These are phyloP conservation scores for Suillus occidentalis DNA, from an alignment of 768 basidiomycete genomes.

Conservation along the genomic window DNA sequence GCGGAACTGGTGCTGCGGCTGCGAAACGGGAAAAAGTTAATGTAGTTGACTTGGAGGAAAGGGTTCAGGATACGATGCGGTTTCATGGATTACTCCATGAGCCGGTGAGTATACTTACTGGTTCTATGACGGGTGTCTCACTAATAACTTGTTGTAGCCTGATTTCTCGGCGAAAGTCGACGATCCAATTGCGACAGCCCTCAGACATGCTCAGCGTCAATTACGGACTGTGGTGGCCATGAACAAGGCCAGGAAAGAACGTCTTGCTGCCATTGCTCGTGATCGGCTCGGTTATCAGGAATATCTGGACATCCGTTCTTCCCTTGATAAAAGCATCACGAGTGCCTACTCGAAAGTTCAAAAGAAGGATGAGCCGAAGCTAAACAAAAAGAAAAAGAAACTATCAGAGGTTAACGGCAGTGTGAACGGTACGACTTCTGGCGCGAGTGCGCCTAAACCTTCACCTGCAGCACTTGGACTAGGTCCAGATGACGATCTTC, in stretches of 20 bases:
- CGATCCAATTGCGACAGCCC: conserved; percentile 89
- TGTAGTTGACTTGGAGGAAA: conserved; percentile 75
- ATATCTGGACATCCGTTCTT: conserved; percentile 81
- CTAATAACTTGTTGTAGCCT: conserved; percentile 45
- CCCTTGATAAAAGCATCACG: conserved; percentile 83
- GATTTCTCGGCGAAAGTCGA: conserved; percentile 80
- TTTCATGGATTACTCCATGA: conserved; percentile 70
- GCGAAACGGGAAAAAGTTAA: conserved; percentile 74
- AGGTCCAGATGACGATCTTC: conserved; percentile 64
- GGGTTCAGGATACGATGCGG: conserved; percentile 74
- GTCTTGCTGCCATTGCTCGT: conserved; percentile 73
- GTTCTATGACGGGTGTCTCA: conserved; percentile 6
- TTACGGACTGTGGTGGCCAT: conserved; percentile 72
- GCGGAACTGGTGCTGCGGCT: conserved; percentile 76
- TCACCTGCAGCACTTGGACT: conserved; percentile 74
- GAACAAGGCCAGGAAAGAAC: conserved; percentile 81
- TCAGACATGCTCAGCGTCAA: conserved; percentile 85
- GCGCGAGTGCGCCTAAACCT: conserved; percentile 47
- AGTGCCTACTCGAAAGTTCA: conserved; percentile 75
- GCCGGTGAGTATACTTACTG: conserved; percentile 50
- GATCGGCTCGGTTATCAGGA: conserved; percentile 91
- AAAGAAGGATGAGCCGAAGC: conserved; percentile 77
- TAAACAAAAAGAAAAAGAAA: conserved; percentile 76
- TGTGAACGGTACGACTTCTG: conserved; percentile 31
- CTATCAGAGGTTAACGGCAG: conserved; percentile 33